Evolutionary conservation across 306 rosid species (phyloP), one percentile per base, ranked within the genome.

Genomic region (Glycine soja): DNA sequence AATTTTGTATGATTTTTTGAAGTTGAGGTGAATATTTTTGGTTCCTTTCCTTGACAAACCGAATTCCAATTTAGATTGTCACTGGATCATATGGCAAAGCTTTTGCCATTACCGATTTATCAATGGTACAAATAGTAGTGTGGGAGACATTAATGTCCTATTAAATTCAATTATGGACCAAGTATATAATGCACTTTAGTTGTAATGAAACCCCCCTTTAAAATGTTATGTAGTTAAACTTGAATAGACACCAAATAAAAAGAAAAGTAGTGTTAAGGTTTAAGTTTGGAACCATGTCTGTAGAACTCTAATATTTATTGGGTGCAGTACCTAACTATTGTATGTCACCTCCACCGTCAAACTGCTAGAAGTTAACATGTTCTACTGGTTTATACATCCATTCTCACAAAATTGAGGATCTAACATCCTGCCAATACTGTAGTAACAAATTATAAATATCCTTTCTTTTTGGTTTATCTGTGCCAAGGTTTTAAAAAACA

Each of bases 211-310:
- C 40, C 40, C 40, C 40, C 30, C 1, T 24, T 24, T 36, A 36
- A 36, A 36, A 36, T 36, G 40, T 4, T 36, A 4, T 36, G 40
- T 36, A 4, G 40, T 36, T 36, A 53, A 19, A 43, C 13, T 4
- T 68, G 54, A 43, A 68, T 18, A 59, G 66, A 59, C 66, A 19
- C 13, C n/a, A 19, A 59, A 59, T 5, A 30, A 59, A 59, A 59
- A 19, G 36, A 61, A 34, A 38, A 38, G 43, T 8, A 61, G 40
- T 24, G 40, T 61, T 10, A 13, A 30, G 40, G 66, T 8, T 61
- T 6, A 15, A 56, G 32, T 42, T 16, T 56, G 32, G 40, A 61
- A 61, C 66, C 40, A 61, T 61, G 38, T 61, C n/a, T 24, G 66
- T 9, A 61, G 40, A 61, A 61, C 42, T 61, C 42, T 2, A 24